A percentile compares a stretch with the other conserved stretches of the same genome.
Conservation (phyloP, 768 basidiomycete species). For the Mycena floridula region DNA sequence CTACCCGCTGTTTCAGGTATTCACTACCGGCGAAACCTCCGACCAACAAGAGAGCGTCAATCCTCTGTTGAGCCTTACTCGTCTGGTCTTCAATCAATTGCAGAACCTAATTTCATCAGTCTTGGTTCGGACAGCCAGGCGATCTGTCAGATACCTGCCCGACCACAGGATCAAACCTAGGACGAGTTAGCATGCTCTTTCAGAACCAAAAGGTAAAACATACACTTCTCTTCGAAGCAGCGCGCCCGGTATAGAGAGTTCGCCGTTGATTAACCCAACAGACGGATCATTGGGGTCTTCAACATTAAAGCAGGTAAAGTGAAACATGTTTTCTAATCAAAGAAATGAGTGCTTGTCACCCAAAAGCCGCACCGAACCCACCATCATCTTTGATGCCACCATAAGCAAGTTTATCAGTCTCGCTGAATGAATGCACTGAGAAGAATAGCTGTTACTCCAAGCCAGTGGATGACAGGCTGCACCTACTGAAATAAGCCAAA, state of each 20-base stretch:
- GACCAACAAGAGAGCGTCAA: conserved; percentile 84
- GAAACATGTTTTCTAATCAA: conserved; percentile 74
- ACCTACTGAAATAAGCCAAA: conserved; percentile 72
- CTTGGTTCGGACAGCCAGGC: conserved; percentile 6
- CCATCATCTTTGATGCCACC: conserved; percentile 71
- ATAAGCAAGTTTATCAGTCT: conserved; percentile 82
- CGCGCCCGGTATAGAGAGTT: conserved; percentile 77
- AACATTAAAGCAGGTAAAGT: conserved; percentile 87
- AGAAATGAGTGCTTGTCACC: conserved; percentile 4
- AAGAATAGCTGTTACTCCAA: neutral
- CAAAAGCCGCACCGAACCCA: conserved; percentile 22
- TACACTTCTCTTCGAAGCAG: conserved; percentile 69
- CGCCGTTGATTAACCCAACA: conserved; percentile 78
- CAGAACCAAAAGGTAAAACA: neutral
- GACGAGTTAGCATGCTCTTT: neutral
- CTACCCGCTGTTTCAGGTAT: conserved; percentile 74
- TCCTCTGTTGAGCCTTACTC: conserved; percentile 55
- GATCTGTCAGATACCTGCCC: conserved; percentile 51
- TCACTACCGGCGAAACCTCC: conserved; percentile 87
- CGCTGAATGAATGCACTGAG: conserved; percentile 76
- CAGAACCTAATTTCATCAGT: conserved; percentile 47
- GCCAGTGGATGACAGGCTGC: conserved; percentile 1
- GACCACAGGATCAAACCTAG: conserved; percentile 78
- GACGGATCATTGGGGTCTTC: conserved; percentile 76
- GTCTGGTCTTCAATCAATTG: conserved; percentile 75